Conservation (phyloP, 345 rosid species). For the Salix udensis region DNA sequence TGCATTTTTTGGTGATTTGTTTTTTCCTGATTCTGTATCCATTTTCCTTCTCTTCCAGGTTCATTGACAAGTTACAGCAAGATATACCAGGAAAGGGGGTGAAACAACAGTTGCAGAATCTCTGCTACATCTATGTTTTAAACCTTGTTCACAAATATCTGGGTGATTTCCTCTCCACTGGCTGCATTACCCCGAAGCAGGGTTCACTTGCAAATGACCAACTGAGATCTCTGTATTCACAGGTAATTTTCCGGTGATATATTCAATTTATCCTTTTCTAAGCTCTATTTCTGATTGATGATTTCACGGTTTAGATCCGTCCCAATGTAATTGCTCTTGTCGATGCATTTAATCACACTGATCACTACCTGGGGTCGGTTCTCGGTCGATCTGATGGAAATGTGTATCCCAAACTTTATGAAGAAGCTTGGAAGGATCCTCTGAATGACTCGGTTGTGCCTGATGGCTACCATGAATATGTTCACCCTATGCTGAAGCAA, state of each 20-base stretch:
- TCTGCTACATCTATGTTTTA: slow-evolving; percentile 72
- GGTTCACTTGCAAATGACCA: slow-evolving; percentile 77
- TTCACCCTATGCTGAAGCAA: slow-evolving; percentile 80
- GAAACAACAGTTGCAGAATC: slow-evolving; percentile 59
- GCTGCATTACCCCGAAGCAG: slow-evolving; percentile 75
- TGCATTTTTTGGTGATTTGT: background rate
- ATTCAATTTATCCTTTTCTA: background rate
- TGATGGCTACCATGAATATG: slow-evolving; percentile 84
- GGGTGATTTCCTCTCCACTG: slow-evolving; percentile 80
- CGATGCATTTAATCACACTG: slow-evolving; percentile 86
- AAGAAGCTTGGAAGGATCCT: slow-evolving; percentile 97
- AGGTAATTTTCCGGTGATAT: slow-evolving; percentile 38
- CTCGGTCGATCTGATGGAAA: slow-evolving; percentile 92
- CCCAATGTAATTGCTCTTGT: slow-evolving; percentile 89
- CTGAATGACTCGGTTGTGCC: slow-evolving; percentile 87
- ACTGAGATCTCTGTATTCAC: slow-evolving; percentile 66
- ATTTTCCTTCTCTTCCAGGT: slow-evolving; percentile 39
- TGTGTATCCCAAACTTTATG: slow-evolving; percentile 76
- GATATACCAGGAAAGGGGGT: slow-evolving; percentile 82
- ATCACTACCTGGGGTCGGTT: slow-evolving; percentile 74
- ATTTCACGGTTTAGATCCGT: slow-evolving; percentile 51
- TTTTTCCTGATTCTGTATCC: background rate
- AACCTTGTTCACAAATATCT: slow-evolving; percentile 72
- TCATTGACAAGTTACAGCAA: slow-evolving; percentile 80
- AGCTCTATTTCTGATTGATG: background rate